Evolutionary conservation across 768 basidiomycete genomes (phyloP).

Genomic region (Naganishia antarctica): DNA sequence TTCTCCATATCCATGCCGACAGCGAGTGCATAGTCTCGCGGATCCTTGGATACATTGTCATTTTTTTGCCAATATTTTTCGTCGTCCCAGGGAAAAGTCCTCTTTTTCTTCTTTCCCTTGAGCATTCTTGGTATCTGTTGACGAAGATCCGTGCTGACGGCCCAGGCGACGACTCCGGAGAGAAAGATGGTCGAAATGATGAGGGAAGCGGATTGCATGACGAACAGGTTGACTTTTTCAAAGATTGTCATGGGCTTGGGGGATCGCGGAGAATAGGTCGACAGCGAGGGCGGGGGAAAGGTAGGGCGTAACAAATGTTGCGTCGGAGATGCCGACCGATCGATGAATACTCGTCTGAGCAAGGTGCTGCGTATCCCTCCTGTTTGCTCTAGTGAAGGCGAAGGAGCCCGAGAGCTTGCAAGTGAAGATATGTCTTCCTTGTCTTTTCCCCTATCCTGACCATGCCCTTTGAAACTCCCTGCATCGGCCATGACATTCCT

Average conservation of each 20-base stretch:
- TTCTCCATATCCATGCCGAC: conserved; percentile 54
- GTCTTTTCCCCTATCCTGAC: not conserved
- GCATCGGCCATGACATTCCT: not conserved
- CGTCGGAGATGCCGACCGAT: conserved; percentile 42
- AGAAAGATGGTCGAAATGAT: conserved; percentile 52
- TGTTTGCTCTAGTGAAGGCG: conserved; percentile 36
- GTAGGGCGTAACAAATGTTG: conserved; percentile 46
- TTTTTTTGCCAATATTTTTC: conserved; percentile 48
- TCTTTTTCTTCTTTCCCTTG: conserved; percentile 23
- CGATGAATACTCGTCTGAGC: conserved; percentile 45
- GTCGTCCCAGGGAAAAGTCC: conserved; percentile 51
- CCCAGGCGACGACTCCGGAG: conserved; percentile 53
- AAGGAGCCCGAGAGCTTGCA: conserved; percentile 27
- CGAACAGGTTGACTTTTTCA: conserved; percentile 45
- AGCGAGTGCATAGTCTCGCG: conserved; percentile 53
- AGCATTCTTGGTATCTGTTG: conserved; percentile 30
- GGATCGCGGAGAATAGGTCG: conserved; percentile 46
- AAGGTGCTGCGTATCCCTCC: conserved; percentile 30
- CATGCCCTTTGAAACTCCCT: conserved; percentile 4
- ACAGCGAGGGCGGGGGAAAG: conserved; percentile 47
- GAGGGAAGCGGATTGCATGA: conserved; percentile 49
- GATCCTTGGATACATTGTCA: conserved; percentile 52
- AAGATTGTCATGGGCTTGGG: conserved; percentile 34
- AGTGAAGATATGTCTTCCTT: conserved; percentile 29
- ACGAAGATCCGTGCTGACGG: conserved; percentile 39